These are phyloP conservation scores for Rhizophora apiculata DNA, from an alignment of 345 rosid species.

Conservation along the genomic window DNA sequence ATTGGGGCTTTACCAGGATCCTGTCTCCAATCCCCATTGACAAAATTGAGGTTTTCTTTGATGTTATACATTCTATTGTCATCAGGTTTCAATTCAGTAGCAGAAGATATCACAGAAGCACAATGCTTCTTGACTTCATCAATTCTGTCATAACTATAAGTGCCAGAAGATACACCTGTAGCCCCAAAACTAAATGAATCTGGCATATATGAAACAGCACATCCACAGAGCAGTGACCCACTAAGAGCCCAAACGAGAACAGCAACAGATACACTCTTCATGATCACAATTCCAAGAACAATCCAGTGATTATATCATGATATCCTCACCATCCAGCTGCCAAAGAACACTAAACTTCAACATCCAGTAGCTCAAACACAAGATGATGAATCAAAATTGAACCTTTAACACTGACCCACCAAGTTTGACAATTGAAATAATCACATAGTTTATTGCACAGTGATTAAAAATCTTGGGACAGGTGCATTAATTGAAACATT, in stretches of 20 bases:
- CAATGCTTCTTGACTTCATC: constrained; percentile 60
- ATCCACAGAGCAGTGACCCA: constrained; percentile 28
- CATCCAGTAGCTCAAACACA: constrained; percentile 18
- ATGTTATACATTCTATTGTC: constrained; percentile 35
- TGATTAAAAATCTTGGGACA: neutral
- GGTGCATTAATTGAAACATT: too few species aligned
- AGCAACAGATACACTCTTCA: constrained; percentile 24
- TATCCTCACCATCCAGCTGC: constrained; percentile 17
- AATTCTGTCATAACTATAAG: constrained; percentile 53
- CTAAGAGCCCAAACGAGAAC: constrained; percentile 23
- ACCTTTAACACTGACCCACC: constrained; percentile 7
- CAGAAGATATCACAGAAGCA: constrained; percentile 52
- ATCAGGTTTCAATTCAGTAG: constrained; percentile 46
- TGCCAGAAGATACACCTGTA: constrained; percentile 25
- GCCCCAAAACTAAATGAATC: constrained; percentile 12
- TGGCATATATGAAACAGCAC: constrained; percentile 13
- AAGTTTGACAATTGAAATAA: constrained; percentile 8
- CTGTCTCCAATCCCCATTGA: constrained; percentile 77
- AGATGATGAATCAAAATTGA: constrained; percentile 3
- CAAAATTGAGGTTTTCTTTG: constrained; percentile 44
- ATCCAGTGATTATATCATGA: constrained; percentile 10
- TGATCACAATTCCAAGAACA: constrained; percentile 17
- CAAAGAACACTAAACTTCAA: constrained; percentile 22
- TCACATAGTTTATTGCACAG: neutral
- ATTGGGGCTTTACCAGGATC: constrained; percentile 55